phyloP scores from a whole-genome alignment of 2,329 filamentous ascomycete species.

The Didymella keratinophila region DNA sequence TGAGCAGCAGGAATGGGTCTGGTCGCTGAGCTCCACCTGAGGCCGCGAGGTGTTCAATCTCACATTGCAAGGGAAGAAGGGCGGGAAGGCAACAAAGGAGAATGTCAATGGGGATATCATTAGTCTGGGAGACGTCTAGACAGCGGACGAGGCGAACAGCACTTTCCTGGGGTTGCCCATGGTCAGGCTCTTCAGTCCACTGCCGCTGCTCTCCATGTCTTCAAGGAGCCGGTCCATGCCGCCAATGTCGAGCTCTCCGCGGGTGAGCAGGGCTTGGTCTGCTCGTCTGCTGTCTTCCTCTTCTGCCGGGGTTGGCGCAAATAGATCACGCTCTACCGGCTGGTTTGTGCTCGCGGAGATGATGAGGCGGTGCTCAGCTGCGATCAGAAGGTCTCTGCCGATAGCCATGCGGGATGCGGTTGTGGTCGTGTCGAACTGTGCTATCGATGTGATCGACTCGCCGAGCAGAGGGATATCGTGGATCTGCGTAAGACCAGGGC shows the following conservation, averaged over 20 bases:
- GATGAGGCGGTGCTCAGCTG: constrained; percentile 55
- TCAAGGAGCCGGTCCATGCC: constrained; percentile 58
- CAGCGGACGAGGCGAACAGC: constrained; percentile 45
- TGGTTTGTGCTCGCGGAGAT: constrained; percentile 50
- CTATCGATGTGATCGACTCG: constrained; percentile 54
- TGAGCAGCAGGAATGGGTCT: constrained; percentile 62
- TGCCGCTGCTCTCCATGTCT: constrained; percentile 41
- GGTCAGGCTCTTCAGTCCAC: constrained; percentile 32
- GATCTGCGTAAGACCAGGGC: constrained; percentile 52
- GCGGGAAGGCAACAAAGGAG: background rate
- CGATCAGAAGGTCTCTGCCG: constrained; percentile 54
- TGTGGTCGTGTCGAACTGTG: constrained; percentile 53
- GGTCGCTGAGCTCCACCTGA: constrained; percentile 62
- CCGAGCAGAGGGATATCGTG: constrained; percentile 53
- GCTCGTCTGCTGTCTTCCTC: constrained; percentile 38
- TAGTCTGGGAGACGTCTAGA: constrained; percentile 5
- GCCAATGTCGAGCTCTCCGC: constrained; percentile 57
- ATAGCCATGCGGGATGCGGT: constrained; percentile 54
- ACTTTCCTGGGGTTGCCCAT: constrained; percentile 47
- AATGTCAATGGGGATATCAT: constrained; percentile 5
- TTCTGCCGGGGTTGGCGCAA: constrained; percentile 40
- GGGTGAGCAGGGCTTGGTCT: constrained; percentile 56
- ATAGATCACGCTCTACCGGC: constrained; percentile 39
- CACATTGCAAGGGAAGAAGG: background rate
- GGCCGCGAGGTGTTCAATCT: constrained; percentile 21